Evolutionary conservation across 371 early-diverging fungal species (phyloP).

Genomic region (Entomophthora muscae): DNA sequence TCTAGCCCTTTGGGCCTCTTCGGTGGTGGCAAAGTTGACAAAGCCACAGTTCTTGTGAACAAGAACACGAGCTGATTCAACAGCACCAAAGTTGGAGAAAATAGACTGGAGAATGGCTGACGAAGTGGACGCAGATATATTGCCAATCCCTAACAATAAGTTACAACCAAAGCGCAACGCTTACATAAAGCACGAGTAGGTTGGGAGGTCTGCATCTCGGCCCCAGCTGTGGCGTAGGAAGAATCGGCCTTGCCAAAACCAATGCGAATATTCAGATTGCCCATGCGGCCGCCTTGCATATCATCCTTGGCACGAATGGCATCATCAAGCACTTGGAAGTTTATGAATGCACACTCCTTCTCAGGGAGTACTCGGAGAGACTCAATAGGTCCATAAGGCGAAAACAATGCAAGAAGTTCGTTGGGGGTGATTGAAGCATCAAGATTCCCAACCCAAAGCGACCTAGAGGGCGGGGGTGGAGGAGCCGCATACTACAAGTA

Average conservation of each 20-base stretch:
- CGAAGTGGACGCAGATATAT: conserved; percentile 66
- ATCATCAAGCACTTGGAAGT: conserved; percentile 69
- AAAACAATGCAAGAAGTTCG: conserved; percentile 62
- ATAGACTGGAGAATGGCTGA: conserved; percentile 54
- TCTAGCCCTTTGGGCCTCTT: conserved; percentile 76
- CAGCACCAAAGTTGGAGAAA: conserved; percentile 66
- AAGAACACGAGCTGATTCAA: conserved; percentile 86
- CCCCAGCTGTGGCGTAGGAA: conserved; percentile 21
- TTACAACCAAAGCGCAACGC: conserved; percentile 10
- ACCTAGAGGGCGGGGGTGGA: conserved; percentile 49
- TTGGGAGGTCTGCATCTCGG: conserved; percentile 41
- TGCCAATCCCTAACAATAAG: conserved; percentile 64
- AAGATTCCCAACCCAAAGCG: conserved; percentile 90
- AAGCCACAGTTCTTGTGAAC: conserved; percentile 95
- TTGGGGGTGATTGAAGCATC: conserved; percentile 59
- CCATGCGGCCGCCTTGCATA: conserved; percentile 67
- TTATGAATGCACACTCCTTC: conserved; percentile 93
- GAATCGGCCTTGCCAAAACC: conserved; percentile 86
- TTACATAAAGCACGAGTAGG: conserved; percentile 61
- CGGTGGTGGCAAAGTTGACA: conserved; percentile 76
- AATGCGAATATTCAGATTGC: conserved; percentile 58
- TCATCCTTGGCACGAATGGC: conserved; percentile 74
- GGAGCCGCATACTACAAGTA: conserved; percentile 16
- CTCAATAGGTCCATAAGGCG: conserved; percentile 85
- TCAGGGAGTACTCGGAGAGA: conserved; percentile 83